Evolutionary conservation across 2,329 filamentous ascomycete species (phyloP).

Genomic region (Tricladium varicosporioides): DNA sequence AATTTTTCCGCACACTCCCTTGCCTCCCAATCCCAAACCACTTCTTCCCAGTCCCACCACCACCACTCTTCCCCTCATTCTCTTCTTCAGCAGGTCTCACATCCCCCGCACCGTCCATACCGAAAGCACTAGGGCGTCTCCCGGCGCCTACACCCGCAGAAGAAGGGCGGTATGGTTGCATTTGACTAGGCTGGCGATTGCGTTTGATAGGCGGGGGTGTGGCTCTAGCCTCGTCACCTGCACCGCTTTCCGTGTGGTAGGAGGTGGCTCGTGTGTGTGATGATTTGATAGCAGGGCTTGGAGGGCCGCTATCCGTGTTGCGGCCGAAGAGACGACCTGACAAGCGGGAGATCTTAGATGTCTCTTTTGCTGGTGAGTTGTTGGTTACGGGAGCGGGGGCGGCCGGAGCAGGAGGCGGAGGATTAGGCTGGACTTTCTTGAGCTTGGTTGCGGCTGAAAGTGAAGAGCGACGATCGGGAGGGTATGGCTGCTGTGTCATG

Average conservation of each 20-base stretch:
- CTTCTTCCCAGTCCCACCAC: neutral
- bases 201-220: conserved; percentile 31
- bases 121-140: neutral
- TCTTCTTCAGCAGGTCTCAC: neutral
- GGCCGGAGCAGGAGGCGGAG: neutral
- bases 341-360: conserved; percentile 8
- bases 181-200: conserved; percentile 9
- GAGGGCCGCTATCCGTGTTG: neutral
- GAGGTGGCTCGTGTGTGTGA: neutral
- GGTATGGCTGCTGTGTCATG: conserved; percentile 11
- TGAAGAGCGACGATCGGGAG: conserved; percentile 30
- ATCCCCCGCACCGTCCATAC: neutral
- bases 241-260: neutral
- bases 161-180: conserved; percentile 12
- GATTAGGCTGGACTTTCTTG: conserved; percentile 9
- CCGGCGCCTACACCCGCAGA: conserved; percentile 14
- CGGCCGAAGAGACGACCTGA: conserved; percentile 6
- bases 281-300: neutral
- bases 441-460: conserved; percentile 26
- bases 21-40: conserved; percentile 10
- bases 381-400: neutral
- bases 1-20: conserved; percentile 43
- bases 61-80: neutral
- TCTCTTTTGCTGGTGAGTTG: neutral
- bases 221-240: conserved; percentile 20